These are phyloP conservation scores for Otatea glauca DNA, from an alignment of 176 grass and related monocot genomes.

Conservation along the genomic window DNA sequence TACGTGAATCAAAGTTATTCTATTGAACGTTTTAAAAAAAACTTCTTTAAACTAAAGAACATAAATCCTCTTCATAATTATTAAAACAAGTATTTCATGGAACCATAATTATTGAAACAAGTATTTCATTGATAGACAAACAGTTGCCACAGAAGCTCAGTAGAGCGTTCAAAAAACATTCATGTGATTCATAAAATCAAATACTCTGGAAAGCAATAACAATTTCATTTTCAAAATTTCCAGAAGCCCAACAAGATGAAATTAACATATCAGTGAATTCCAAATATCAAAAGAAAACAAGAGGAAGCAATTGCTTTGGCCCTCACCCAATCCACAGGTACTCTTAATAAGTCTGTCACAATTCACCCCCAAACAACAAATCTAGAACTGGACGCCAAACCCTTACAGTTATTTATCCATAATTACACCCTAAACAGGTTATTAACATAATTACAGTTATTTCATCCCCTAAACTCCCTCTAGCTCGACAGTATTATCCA, in stretches of 20 bases:
- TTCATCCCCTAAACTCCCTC: not conserved
- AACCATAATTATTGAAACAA: constrained; percentile 8
- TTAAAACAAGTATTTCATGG: not conserved
- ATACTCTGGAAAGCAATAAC: not conserved
- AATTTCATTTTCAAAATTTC: not conserved
- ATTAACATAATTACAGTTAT: not conserved
- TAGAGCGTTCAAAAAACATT: not conserved
- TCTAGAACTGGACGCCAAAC: not conserved
- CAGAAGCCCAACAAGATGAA: not conserved
- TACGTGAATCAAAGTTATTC: not conserved
- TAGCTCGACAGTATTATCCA: not conserved
- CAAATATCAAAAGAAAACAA: not conserved
- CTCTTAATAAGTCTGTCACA: not conserved
- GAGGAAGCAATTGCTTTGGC: not conserved
- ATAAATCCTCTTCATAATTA: not conserved
- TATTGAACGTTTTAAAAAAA: not conserved
- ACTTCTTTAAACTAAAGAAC: not conserved
- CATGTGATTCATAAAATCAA: not conserved
- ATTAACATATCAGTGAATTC: not conserved
- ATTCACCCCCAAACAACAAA: not conserved
- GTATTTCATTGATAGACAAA: not conserved
- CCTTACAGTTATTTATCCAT: not conserved
- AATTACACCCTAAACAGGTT: not conserved
- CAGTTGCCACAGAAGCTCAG: not conserved
- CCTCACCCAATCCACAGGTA: not conserved